phyloP scores from a whole-genome alignment of 2,329 filamentous ascomycete species.

The Lojkania enalia region DNA sequence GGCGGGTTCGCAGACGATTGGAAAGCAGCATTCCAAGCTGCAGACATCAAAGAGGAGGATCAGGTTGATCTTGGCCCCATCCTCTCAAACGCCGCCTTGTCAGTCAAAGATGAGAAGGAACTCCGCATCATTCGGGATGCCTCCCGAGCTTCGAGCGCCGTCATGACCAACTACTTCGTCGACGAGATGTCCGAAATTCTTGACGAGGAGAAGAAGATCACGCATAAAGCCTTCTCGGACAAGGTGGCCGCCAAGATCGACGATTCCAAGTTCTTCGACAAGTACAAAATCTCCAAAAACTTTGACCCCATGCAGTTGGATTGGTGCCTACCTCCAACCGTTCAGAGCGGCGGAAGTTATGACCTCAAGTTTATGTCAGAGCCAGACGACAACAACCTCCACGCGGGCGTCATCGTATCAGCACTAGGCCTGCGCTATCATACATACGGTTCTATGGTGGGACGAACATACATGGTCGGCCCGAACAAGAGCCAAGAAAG shows the following conservation, averaged over 20 bases:
- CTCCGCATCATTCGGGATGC: constrained; percentile 93
- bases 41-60: constrained; percentile 79
- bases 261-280: constrained; percentile 91
- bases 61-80: constrained; percentile 84
- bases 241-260: constrained; percentile 92
- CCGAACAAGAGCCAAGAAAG: constrained; percentile 94
- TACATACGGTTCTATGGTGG: constrained; percentile 91
- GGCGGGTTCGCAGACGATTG: constrained; percentile 96
- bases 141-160: constrained; percentile 87
- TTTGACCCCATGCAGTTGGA: constrained; percentile 89
- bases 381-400: constrained; percentile 77
- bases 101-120: constrained; percentile 93
- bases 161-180: constrained; percentile 96
- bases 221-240: constrained; percentile 81
- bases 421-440: constrained; percentile 93
- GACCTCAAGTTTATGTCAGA: constrained; percentile 81
- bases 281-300: constrained; percentile 78
- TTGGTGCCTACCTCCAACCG: constrained; percentile 87
- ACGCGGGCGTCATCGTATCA: constrained; percentile 91
- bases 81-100: constrained; percentile 80
- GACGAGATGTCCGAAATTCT: constrained; percentile 97
- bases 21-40: constrained; percentile 77
- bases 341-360: constrained; percentile 95
- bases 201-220: constrained; percentile 96
- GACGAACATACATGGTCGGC: constrained; percentile 92